A percentile compares a stretch with the other conserved stretches of the same genome.
Evolutionary conservation across 805 yeast species (phyloP).

Genomic region (Saccharomyces kudriavzevii): DNA sequence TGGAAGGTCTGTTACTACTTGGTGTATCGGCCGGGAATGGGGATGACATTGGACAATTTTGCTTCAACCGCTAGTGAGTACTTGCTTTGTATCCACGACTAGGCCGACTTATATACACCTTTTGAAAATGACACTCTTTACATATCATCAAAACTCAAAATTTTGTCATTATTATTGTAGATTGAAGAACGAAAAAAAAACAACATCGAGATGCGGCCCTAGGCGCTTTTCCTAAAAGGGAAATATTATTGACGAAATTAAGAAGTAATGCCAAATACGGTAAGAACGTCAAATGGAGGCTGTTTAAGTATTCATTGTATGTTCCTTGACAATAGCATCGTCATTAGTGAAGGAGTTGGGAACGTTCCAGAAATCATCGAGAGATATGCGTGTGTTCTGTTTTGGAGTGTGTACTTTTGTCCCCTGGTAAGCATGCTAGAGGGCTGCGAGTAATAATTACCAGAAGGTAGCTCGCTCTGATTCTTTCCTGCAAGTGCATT

Average conservation of each 20-base stretch:
- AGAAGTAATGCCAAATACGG: not conserved
- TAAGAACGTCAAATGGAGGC: too few relatives aligned
- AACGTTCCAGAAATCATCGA: too few relatives aligned
- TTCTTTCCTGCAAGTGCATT: too few relatives aligned
- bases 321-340: too few relatives aligned
- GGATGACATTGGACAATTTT: conserved; percentile 14
- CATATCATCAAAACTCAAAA: not conserved
- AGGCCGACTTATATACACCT: not conserved
- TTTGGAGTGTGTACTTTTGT: too few relatives aligned
- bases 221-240: not conserved
- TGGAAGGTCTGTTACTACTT: conserved; percentile 15
- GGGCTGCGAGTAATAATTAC: too few relatives aligned
- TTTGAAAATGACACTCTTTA: not conserved
- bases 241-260: not conserved
- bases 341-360: too few relatives aligned
- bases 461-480: too few relatives aligned
- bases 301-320: too few relatives aligned
- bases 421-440: too few relatives aligned
- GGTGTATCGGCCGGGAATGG: conserved; percentile 16
- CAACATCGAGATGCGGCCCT: not conserved
- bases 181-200: not conserved
- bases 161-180: not conserved
- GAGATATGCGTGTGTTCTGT: too few relatives aligned
- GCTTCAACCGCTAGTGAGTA: not conserved
- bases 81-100: not conserved